Conservation (phyloP, 2,329 filamentous ascomycete species). For the Aspergillus tamarii region DNA sequence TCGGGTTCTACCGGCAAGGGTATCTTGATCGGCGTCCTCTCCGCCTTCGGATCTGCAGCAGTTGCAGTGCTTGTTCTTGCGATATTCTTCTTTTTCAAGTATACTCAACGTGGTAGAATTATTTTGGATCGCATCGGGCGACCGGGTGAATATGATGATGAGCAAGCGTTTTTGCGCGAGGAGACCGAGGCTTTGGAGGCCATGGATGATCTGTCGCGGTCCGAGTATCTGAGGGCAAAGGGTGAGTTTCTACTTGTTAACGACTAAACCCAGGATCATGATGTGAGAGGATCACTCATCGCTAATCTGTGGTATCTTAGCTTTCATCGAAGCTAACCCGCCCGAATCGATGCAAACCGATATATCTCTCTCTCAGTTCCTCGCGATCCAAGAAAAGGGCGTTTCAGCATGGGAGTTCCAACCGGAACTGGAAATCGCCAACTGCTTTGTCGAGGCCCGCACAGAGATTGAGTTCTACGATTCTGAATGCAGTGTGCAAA, state of each 20-base stretch:
- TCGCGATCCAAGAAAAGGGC: conserved; percentile 98
- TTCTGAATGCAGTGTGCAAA: conserved; percentile 95
- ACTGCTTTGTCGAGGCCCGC: conserved; percentile 94
- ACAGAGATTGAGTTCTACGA: conserved; percentile 99
- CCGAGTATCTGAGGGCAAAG: conserved; percentile 93
- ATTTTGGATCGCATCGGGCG: conserved; percentile 90
- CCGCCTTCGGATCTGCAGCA: conserved; percentile 88
- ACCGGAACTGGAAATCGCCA: conserved; percentile 97
- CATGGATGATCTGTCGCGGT: conserved; percentile 91
- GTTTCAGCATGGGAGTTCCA: conserved; percentile 99
- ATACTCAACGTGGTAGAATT: conserved; percentile 84
- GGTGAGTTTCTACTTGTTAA: conserved; percentile 57
- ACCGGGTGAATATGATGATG: conserved; percentile 96
- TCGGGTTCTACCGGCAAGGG: conserved; percentile 68
- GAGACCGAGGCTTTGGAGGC: conserved; percentile 92
- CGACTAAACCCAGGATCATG: neutral
- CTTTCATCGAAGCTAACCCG: conserved; percentile 90
- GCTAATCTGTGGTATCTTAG: conserved; percentile 50
- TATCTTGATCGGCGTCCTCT: conserved; percentile 91
- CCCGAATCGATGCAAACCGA: conserved; percentile 95
- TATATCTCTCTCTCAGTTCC: conserved; percentile 94
- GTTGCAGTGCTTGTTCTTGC: conserved; percentile 79
- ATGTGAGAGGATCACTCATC: neutral
- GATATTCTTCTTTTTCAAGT: conserved; percentile 90
- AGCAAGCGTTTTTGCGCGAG: conserved; percentile 89